phyloP scores from a whole-genome alignment of 2,329 filamentous ascomycete species.

The Ophioceras dolichostomum region DNA sequence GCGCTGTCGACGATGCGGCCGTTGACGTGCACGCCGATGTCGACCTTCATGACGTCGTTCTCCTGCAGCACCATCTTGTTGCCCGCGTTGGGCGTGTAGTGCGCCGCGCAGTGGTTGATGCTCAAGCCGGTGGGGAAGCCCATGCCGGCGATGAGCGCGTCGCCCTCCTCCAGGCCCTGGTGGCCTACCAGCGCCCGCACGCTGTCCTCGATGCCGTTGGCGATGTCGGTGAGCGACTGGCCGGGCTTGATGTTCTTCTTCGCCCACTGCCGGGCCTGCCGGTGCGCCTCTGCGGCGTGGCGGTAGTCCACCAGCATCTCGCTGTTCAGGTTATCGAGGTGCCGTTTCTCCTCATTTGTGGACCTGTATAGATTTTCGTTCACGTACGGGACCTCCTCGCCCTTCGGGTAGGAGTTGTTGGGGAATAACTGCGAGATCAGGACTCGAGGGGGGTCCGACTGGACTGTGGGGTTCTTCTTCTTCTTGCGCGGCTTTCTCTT shows the following conservation, averaged over 20 bases:
- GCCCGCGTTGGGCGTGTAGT: conserved; percentile 73
- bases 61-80: conserved; percentile 64
- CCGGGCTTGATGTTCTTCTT: conserved; percentile 71
- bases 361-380: conserved; percentile 70
- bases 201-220: conserved; percentile 69
- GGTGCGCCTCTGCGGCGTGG: conserved; percentile 66
- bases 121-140: conserved; percentile 75
- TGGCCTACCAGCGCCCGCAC: conserved; percentile 66
- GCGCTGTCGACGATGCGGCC: conserved; percentile 72
- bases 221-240: conserved; percentile 64
- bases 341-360: conserved; percentile 73
- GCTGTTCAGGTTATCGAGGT: conserved; percentile 68
- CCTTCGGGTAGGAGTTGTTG: conserved; percentile 59
- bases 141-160: conserved; percentile 64
- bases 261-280: conserved; percentile 71
- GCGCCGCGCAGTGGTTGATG: conserved; percentile 71
- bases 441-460: conserved; percentile 68
- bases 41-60: conserved; percentile 71
- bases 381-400: conserved; percentile 66
- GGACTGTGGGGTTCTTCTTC: conserved; percentile 56
- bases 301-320: conserved; percentile 70
- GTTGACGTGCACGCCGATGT: conserved; percentile 72
- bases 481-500: conserved; percentile 69
- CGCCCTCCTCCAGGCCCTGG: conserved; percentile 62
- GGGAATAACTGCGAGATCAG: conserved; percentile 63